Evolutionary conservation across 129 eudicot genomes (phyloP), one percentile per base, ranked within the genome.

Genomic region (Tagetes patula): DNA sequence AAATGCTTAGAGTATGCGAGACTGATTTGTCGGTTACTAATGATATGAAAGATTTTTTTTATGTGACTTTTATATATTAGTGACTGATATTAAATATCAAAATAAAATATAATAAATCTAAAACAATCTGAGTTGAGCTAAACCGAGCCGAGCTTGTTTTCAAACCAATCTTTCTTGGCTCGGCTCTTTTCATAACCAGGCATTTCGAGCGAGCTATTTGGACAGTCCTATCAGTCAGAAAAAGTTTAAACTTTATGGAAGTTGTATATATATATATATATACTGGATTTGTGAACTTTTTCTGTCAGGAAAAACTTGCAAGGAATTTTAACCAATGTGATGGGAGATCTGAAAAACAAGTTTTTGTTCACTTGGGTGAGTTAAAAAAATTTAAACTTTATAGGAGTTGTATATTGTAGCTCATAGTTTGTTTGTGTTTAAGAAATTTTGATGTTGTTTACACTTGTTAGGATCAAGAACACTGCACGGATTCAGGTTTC

Each of bases 281-380:
- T 39, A n/a, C 6, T n/a, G 69, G 48, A 39, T 34, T 62, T 41
- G 40, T 65, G 14, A 71, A 8, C 53, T 67, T 2, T 9, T 33
- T 30, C 1, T 66, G 5, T 47, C 12, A 87, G 97, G 52, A 79
- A 76, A 10, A 92, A 87, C 72, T 66, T 87, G 14, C 75, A 80
- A 6, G 79, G 69, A 50, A 74, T 81, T 8, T 52, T 89, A 73
- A 65, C 46, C 63, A 12, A 41, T 34, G 67, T 84, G 2, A 71
- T 84, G 60, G 87, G 84, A 52, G 81, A 64, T 6, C 31, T 69
- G 14, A 73, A 56, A 61, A 77, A 36, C 71, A 83, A 79, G 82
- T 54, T 92, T 6, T 37, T 82, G 41, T 92, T 92, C 70, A 78
- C 87, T 3, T 89, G 90, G 96, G 94, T 92, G 74, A 75, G 92